A percentile compares a stretch with the other conserved stretches of the same genome.
Evolutionary conservation across 2,329 filamentous ascomycete species (phyloP).

Genomic region (Sporothrix mexicana): DNA sequence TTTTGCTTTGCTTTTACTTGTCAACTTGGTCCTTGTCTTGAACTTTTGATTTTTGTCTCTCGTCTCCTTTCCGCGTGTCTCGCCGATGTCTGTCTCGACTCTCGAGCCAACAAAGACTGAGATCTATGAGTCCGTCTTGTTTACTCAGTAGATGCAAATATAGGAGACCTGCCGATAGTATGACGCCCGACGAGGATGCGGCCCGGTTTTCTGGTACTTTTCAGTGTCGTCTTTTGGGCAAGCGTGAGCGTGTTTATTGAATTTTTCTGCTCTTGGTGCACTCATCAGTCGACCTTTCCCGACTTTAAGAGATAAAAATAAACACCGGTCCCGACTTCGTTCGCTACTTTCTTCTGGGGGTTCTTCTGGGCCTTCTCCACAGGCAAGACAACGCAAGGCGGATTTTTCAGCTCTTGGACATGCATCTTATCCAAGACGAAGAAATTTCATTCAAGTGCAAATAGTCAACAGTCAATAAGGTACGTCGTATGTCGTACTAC

Average conservation of each 20-base stretch:
- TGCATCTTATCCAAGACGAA: not conserved
- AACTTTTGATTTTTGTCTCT: not conserved
- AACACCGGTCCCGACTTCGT: not conserved
- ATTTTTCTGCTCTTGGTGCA: not conserved
- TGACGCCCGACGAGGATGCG: not conserved
- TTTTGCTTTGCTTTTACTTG: not conserved
- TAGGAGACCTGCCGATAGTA: too few species aligned
- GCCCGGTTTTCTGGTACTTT: conserved; percentile 21
- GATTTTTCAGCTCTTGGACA: not conserved
- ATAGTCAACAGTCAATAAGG: too few species aligned
- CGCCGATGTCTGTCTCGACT: not conserved
- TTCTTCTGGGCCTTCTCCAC: not conserved
- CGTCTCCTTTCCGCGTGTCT: not conserved
- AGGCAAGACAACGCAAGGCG: conserved; percentile 19
- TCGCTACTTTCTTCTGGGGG: too few species aligned
- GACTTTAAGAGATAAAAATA: conserved; percentile 1
- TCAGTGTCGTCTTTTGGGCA: not conserved
- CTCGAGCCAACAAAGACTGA: too few species aligned
- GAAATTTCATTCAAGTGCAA: not conserved
- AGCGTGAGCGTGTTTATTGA: not conserved
- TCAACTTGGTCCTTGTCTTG: too few species aligned
- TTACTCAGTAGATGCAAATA: too few species aligned
- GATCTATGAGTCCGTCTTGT: too few species aligned
- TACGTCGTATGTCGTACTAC: too few species aligned
- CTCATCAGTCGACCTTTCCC: too few species aligned